Evolutionary conservation across 345 rosid species (phyloP).

Genomic region (Tarenaya hassleriana): DNA sequence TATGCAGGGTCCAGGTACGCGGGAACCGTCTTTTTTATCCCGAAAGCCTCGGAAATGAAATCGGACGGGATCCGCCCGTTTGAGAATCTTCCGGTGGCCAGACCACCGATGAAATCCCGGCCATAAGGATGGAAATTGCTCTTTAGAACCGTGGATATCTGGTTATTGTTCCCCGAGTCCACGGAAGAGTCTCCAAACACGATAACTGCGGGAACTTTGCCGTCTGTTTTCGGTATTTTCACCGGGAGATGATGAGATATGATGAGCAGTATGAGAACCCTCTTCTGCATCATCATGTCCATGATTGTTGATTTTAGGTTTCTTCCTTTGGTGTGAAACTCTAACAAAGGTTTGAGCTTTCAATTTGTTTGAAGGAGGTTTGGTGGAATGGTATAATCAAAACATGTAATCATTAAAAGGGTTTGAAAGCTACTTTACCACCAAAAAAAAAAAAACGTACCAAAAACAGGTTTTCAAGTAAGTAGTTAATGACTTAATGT

Average conservation of each 20-base stretch:
- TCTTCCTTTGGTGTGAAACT: too few relatives aligned
- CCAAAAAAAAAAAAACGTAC: too few relatives aligned
- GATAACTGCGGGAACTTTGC: slow-evolving; percentile 53
- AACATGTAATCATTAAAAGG: too few relatives aligned
- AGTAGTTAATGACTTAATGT: too few relatives aligned
- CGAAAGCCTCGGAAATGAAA: slow-evolving; percentile 69
- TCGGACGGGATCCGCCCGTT: slow-evolving; percentile 68
- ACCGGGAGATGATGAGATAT: slow-evolving; percentile 29
- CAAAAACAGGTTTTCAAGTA: too few relatives aligned
- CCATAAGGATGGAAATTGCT: slow-evolving; percentile 81
- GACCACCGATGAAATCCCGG: slow-evolving; percentile 51
- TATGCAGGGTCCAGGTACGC: slow-evolving; percentile 70
- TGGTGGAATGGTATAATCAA: too few relatives aligned
- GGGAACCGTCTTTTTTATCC: slow-evolving; percentile 58
- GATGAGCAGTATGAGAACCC: slow-evolving; percentile 18
- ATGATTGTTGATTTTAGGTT: too few relatives aligned
- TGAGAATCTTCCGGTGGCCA: slow-evolving; percentile 71
- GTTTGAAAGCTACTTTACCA: too few relatives aligned
- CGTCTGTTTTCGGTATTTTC: slow-evolving; percentile 27
- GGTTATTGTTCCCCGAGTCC: slow-evolving; percentile 81
- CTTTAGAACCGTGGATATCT: slow-evolving; percentile 50
- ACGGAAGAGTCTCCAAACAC: slow-evolving; percentile 77
- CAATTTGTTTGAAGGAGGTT: too few relatives aligned
- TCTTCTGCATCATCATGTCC: slow-evolving; percentile 37
- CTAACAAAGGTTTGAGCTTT: too few relatives aligned